Base-by-base conservation (phyloP, 257 asterid species). In the Handroanthus guayacan region DNA sequence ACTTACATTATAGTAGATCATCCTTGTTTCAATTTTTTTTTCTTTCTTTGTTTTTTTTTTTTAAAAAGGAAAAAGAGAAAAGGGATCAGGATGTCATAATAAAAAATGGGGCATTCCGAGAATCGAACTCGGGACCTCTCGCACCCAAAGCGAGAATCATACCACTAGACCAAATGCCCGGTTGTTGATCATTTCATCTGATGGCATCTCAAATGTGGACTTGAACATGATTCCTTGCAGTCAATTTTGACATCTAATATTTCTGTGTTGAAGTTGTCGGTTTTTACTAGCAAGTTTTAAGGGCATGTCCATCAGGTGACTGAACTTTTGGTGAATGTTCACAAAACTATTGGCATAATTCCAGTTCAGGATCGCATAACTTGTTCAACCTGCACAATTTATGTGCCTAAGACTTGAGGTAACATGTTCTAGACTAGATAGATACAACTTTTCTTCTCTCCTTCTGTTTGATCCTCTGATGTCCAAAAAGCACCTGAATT, bases 131-230 rank as follows among this genome's bases (percentile, higher is more conserved):
- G 82, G 89, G 90, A 86, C 96, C 90, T 86, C 97, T 89, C 89
- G 89, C 98, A 84, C 98, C 96, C 89, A 66, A 89, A 91, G 93
- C 85, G 89, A 88, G 94, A 91, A 91, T 91, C 92, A 89, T 87
- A 89, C 91, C 92, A 92, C 94, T 89, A 92, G 96, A 88, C 96
- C 97, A 88, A 87, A 89, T 89, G 92, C 95, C 93, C 96, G 39
- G 1, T 18, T 65, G 39, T 17, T 37, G 50, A 6, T 13, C n/a
- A 7, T 0, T 0, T 0, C 13, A 14, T 12, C 4, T 34, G 3
- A 61, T 61, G 18, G 13, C 67, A 13, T 7, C 36, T 1, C 36
- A 18, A 3, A 31, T 25, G 2, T 9, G 38, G 1, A 58, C 64
- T 9, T 31, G 4, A 58, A 25, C 9, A 25, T 34, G 16, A 31